These are phyloP conservation scores for Fragilaria radians DNA, from an alignment of 108 stramenopile genomes.

Conservation along the genomic window DNA sequence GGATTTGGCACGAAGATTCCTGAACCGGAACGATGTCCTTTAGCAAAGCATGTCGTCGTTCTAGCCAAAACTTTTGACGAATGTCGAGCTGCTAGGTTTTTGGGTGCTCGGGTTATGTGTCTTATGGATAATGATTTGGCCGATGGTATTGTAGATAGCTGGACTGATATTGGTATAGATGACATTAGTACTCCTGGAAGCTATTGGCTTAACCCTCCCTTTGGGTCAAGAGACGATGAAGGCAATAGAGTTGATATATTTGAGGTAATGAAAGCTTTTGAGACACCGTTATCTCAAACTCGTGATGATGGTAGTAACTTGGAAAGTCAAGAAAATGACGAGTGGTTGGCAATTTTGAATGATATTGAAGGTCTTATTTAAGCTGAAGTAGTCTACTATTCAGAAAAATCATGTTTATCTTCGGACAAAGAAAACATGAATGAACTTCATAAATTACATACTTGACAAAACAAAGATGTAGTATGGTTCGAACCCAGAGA, in stretches of 20 bases:
- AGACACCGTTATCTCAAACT: too few relatives aligned
- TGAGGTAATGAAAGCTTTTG: slow-evolving; percentile 31
- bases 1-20: slow-evolving; percentile 61
- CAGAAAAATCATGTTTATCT: too few relatives aligned
- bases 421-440: too few relatives aligned
- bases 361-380: too few relatives aligned
- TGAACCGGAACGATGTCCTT: slow-evolving; percentile 58
- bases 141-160: slow-evolving; percentile 39
- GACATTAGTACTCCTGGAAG: slow-evolving; percentile 75
- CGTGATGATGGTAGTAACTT: too few relatives aligned
- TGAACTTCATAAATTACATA: too few relatives aligned
- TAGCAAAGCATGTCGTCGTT: slow-evolving; percentile 56
- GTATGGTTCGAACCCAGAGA: too few relatives aligned
- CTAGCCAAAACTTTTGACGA: too few relatives aligned
- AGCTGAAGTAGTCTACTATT: too few relatives aligned
- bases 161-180: slow-evolving; percentile 48
- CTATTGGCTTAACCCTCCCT: slow-evolving; percentile 79
- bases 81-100: slow-evolving; percentile 52
- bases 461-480: too few relatives aligned
- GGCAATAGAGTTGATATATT: slow-evolving; percentile 43
- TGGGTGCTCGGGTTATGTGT: slow-evolving; percentile 66
- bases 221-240: slow-evolving; percentile 58
- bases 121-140: slow-evolving; percentile 36
- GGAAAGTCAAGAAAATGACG: too few relatives aligned
- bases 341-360: too few relatives aligned